A percentile compares a stretch with the other conserved stretches of the same genome.
These are phyloP conservation scores for Circinella minor DNA, from an alignment of 371 early-diverging fungal species.

Conservation along the genomic window DNA sequence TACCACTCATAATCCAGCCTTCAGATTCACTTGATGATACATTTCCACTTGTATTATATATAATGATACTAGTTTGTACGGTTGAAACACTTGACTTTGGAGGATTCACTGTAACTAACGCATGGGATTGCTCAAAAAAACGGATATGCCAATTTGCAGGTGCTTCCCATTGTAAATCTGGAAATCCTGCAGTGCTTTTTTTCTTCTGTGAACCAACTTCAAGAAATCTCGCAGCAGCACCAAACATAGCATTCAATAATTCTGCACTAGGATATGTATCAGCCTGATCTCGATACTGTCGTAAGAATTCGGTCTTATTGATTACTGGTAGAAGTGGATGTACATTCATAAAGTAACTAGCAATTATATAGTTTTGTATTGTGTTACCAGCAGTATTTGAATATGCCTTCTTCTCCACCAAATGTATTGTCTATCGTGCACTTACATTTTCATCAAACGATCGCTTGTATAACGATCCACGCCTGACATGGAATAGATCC, in stretches of 20 bases:
- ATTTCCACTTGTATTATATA: conserved; percentile 45
- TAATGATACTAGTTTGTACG: conserved; percentile 46
- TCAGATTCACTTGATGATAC: conserved; percentile 45
- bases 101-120: conserved; percentile 22
- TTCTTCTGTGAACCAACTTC: conserved; percentile 36
- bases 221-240: conserved; percentile 53
- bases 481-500: conserved; percentile 46
- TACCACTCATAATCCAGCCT: conserved; percentile 43
- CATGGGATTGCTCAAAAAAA: conserved; percentile 47
- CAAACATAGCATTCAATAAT: conserved; percentile 54
- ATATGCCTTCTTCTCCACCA: no score
- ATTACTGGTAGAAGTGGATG: conserved; percentile 53
- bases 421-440: neutral
- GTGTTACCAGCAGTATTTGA: no score
- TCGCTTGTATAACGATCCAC: conserved; percentile 47
- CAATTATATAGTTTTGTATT: no score
- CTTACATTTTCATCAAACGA: conserved; percentile 47
- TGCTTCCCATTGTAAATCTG: conserved; percentile 46
- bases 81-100: conserved; percentile 39
- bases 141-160: conserved; percentile 46
- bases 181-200: conserved; percentile 17
- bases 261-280: conserved; percentile 49
- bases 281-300: conserved; percentile 47
- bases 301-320: conserved; percentile 42
- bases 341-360: conserved; percentile 50